These are phyloP conservation scores for Rubus parviflorus DNA, from an alignment of 306 rosid species.

Conservation along the genomic window DNA sequence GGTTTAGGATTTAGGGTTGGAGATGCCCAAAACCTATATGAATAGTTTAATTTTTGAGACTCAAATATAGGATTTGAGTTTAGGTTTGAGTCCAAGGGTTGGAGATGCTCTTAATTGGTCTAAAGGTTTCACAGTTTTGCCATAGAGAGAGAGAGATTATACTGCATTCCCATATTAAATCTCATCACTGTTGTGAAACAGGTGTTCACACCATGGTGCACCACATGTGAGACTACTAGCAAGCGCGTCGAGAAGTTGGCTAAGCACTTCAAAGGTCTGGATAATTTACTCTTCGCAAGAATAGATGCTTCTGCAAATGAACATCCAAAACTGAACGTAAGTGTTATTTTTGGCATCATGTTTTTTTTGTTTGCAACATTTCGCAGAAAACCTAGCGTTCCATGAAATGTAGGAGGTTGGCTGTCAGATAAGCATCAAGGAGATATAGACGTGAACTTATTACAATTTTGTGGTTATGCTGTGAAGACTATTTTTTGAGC, in stretches of 20 bases:
- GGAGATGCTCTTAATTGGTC: no score
- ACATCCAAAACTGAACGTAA: slow-evolving; percentile 81
- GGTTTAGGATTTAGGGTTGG: no score
- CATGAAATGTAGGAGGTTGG: not conserved
- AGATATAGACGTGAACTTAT: not conserved
- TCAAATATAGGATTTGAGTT: no score
- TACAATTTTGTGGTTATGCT: not conserved
- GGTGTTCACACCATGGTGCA: slow-evolving; percentile 94
- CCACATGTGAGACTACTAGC: slow-evolving; percentile 70
- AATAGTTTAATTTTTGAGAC: no score
- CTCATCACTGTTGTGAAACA: slow-evolving; percentile 33
- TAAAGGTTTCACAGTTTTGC: not conserved
- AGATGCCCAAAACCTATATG: no score
- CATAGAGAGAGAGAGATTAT: not conserved
- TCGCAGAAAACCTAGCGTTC: not conserved
- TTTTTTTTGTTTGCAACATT: not conserved
- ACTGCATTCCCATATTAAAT: not conserved
- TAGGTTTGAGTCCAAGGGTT: no score
- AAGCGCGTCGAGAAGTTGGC: slow-evolving; percentile 88
- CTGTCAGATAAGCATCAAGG: not conserved
- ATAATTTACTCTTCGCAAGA: slow-evolving; percentile 57
- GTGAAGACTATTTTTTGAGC: not conserved
- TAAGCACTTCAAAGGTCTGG: slow-evolving; percentile 79
- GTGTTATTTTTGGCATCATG: slow-evolving; percentile 19
- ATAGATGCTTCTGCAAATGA: slow-evolving; percentile 82